Base-by-base conservation (phyloP, 2,329 filamentous ascomycete genomes). In the Cryphonectria carpinicola region DNA sequence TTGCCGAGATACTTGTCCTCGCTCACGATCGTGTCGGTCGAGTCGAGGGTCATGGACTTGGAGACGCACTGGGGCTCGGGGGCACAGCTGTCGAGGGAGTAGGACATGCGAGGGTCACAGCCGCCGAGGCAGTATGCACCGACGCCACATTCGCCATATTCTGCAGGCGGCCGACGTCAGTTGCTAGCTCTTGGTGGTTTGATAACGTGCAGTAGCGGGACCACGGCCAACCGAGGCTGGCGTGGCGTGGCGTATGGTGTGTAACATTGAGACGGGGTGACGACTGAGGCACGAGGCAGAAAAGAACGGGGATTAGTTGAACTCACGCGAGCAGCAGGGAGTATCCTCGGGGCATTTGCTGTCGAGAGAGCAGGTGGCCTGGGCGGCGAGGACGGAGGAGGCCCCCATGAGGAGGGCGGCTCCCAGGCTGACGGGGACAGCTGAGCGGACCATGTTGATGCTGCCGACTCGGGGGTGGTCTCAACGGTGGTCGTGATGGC, bases 101-200 rank as follows among this genome's bases (percentile, higher is more conserved):
- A 92, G 64, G 95, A 98, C 83, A 91, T 91, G 78, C 90, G 88
- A 43, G 94, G 93, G 79, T 98, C 95, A 84, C 96, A 99, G 74
- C 96, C 96, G 77, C 96, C 96, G 28, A 99, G 89, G 79, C 96
- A 99, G 87, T 93, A 98, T 69, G 95, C 96, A 77, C 96, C 96
- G 69, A 94, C 90, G 83, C 95, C 96, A 78, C 96, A 98, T 81
- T 95, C 87, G 76, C 93, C 93, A 82, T 98, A 98, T 82, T 96
- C 94, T 97, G 77, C 66, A 76, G 58, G 69, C 67, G 62, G 63
- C 68, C 60, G 73, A 65, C 43, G 73, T 75, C 61, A 75, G 71
- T 39, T 39, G 5, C 13, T 37, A 10, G 54, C 25, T 66, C 28
- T 14, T n/a, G 28, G 39, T 67, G 68, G 68, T 70, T 70, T 60